Conservation (phyloP, 192 early-diverging fungal genomes). For the Obelidium mucronatum region DNA sequence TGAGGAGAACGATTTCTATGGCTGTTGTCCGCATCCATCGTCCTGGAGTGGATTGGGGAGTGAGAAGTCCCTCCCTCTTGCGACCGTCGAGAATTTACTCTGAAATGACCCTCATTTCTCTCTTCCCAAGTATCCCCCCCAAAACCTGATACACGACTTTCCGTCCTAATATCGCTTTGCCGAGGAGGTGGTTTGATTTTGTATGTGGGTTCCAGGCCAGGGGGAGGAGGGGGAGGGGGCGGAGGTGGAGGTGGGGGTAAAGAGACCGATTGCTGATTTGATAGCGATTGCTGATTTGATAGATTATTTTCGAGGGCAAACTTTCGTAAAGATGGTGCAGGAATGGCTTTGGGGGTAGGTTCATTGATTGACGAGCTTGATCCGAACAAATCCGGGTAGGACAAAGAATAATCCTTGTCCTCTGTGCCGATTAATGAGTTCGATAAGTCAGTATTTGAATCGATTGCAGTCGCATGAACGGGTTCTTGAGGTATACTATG, state of each 20-base stretch:
- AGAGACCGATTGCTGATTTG: background rate
- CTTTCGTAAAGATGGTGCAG: slow-evolving; percentile 3
- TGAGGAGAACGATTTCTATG: too few species aligned
- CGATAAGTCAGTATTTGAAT: background rate
- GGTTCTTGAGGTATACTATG: background rate
- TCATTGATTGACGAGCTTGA: background rate
- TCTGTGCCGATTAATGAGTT: background rate
- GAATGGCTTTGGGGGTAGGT: background rate
- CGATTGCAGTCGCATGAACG: background rate
- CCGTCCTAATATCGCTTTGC: too few species aligned
- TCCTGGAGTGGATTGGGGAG: too few species aligned
- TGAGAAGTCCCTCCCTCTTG: too few species aligned
- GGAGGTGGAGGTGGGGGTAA: background rate
- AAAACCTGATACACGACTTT: too few species aligned
- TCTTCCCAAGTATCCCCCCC: too few species aligned
- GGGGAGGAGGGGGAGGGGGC: background rate
- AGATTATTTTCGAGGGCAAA: slow-evolving; percentile 2
- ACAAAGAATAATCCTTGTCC: background rate
- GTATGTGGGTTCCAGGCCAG: too few species aligned
- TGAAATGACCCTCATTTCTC: too few species aligned
- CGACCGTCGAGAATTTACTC: too few species aligned
- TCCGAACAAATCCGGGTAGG: background rate
- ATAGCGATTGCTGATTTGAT: background rate
- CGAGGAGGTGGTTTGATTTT: too few species aligned
- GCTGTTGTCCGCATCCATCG: too few species aligned